Percentiles rank a stretch among this genome's conserved stretches.
Conservation (phyloP, 768 basidiomycete genomes). For the Mycena vitilis region DNA sequence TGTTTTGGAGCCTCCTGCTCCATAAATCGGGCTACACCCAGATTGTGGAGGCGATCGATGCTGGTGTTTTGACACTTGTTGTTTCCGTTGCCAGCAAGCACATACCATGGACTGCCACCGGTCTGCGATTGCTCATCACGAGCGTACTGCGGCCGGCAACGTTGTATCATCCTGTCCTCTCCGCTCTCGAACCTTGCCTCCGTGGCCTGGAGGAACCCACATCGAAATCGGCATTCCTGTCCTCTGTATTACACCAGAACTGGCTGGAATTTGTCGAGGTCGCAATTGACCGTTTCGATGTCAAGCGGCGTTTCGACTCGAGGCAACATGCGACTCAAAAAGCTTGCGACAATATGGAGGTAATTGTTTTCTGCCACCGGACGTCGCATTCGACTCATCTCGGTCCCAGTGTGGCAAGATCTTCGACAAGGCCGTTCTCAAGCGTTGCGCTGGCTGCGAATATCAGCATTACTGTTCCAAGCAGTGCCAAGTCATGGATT, state of each 20-base stretch:
- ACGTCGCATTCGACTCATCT: neutral
- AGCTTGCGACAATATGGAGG: conserved; percentile 3
- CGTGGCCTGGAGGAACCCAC: neutral
- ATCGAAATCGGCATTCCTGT: neutral
- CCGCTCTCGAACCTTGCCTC: neutral
- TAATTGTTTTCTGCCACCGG: neutral
- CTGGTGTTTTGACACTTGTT: neutral
- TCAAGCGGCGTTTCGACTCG: neutral
- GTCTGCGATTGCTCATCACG: neutral
- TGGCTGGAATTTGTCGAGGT: neutral
- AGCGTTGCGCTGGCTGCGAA: conserved; percentile 8
- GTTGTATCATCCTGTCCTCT: neutral
- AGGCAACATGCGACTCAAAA: neutral
- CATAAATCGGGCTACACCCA: neutral
- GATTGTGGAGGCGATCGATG: neutral
- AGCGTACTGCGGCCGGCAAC: neutral
- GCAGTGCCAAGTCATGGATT: conserved; percentile 1
- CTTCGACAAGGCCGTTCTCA: neutral
- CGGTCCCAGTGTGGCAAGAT: neutral
- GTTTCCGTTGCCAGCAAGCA: neutral
- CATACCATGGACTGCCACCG: neutral
- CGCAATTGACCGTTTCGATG: neutral
- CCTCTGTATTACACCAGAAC: neutral
- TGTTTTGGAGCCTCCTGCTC: neutral
- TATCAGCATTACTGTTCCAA: neutral